Evolutionary conservation across 176 grass and related monocot species (phyloP), one percentile per base, ranked within the genome.

Genomic region (Carex littledalei): DNA sequence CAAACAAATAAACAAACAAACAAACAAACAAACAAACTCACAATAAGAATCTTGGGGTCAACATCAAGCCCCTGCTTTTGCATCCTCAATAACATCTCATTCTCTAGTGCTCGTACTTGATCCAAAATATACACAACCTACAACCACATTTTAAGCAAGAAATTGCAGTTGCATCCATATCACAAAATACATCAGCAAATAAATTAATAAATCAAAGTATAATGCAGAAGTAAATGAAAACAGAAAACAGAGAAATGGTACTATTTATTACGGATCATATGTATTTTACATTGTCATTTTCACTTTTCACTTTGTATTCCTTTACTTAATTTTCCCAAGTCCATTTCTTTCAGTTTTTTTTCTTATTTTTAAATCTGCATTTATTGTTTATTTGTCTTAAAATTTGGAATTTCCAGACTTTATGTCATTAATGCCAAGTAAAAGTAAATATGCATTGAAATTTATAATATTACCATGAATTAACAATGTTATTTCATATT

Each of bases 61-160:
- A 98, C 83, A 85, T 91, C 80, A 53, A 98, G 91, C 7, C 95
- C 95, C 68, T 98, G 95, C 83, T 89, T 94, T 63, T 92, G 85
- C 58, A 98, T 93, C 83, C 95, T 91, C 10, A 98, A 45, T 91
- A 98, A 39, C 95, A 98, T 95, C 71, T 98, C 95, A 85, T 86
- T 90, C 87, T 98, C 95, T 83, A 98, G 39, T 3, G 95, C 93
- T 88, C 93, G 88, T 62, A 98, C 95, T 92, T 98, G 95, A 67
- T 98, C 95, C 89, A 98, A 70, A 86, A 98, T 98, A 89, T 98
- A 98, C 63, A 98, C 95, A 86, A 98, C 57, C 93, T 95, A 80
- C 47, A 55, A 9, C n/a, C 75, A 81, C 47, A 55, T 37, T 58
- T 67, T 26, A 63, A 50, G 58, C 1, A 63, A 81, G 21, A 81